Evolutionary conservation across 345 rosid species (phyloP).

Genomic region (Moricandia arvensis): DNA sequence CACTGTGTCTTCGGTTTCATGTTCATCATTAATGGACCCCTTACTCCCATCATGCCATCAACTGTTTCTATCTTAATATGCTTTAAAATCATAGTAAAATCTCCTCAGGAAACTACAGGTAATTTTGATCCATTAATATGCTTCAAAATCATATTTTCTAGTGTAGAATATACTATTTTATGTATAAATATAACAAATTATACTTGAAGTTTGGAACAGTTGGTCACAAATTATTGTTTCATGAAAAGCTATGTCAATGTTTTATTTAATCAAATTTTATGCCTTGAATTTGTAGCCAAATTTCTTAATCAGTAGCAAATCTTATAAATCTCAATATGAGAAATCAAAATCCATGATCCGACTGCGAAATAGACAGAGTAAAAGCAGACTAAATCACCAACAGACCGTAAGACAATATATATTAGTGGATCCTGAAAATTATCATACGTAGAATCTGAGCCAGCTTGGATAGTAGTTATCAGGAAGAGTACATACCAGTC

Average conservation of each 20-base stretch:
- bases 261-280: neutral
- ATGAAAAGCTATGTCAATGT: too few relatives aligned
- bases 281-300: neutral
- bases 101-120: too few relatives aligned
- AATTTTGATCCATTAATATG: neutral
- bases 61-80: constrained; percentile 1
- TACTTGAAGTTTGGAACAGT: too few relatives aligned
- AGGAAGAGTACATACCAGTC: neutral
- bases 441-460: neutral
- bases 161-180: neutral
- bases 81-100: too few relatives aligned
- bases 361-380: neutral
- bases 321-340: neutral
- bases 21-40: constrained; percentile 46
- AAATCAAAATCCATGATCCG: neutral
- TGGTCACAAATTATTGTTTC: too few relatives aligned
- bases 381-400: neutral
- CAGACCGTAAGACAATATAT: neutral
- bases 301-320: neutral
- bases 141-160: neutral
- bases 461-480: neutral
- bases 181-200: neutral
- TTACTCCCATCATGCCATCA: constrained; percentile 24
- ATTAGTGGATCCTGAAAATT: neutral
- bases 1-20: constrained; percentile 18